phyloP scores from a whole-genome alignment of 2,329 filamentous ascomycete genomes.

The Aspergillus ochraceoroseus region DNA sequence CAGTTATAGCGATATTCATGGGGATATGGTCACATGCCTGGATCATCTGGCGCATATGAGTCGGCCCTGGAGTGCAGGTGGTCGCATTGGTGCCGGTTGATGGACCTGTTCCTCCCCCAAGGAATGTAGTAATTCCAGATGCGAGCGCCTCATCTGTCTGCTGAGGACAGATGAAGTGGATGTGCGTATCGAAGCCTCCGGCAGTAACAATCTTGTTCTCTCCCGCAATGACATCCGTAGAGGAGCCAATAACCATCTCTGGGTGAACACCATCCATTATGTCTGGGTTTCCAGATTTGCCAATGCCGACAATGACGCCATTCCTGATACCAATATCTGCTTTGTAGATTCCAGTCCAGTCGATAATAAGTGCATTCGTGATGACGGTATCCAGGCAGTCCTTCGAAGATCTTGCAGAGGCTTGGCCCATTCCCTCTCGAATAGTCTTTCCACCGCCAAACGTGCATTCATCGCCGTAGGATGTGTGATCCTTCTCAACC shows the following conservation, averaged over 20 bases:
- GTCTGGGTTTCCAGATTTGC: conserved; percentile 95
- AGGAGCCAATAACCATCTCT: conserved; percentile 75
- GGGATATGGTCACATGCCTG: conserved; percentile 78
- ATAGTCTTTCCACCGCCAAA: conserved; percentile 94
- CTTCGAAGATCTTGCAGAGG: conserved; percentile 66
- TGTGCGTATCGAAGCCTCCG: conserved; percentile 83
- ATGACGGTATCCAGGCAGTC: conserved; percentile 79
- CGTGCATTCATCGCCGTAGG: conserved; percentile 88
- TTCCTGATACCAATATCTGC: conserved; percentile 92
- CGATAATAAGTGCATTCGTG: conserved; percentile 82
- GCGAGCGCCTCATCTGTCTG: conserved; percentile 79
- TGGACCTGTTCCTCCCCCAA: conserved; percentile 89
- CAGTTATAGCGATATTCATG: conserved; percentile 84
- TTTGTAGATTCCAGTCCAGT: conserved; percentile 92
- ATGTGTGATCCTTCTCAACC: conserved; percentile 79
- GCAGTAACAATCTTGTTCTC: conserved; percentile 89
- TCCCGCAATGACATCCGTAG: conserved; percentile 86
- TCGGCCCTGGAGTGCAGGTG: conserved; percentile 82
- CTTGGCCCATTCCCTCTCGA: conserved; percentile 93
- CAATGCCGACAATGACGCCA: conserved; percentile 79
- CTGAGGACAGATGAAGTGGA: conserved; percentile 93
- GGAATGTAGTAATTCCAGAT: conserved; percentile 81
- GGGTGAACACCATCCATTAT: conserved; percentile 83
- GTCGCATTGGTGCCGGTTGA: conserved; percentile 87
- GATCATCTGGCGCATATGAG: conserved; percentile 82